phyloP scores from a whole-genome alignment of 345 rosid species.

The Salix suchowensis region DNA sequence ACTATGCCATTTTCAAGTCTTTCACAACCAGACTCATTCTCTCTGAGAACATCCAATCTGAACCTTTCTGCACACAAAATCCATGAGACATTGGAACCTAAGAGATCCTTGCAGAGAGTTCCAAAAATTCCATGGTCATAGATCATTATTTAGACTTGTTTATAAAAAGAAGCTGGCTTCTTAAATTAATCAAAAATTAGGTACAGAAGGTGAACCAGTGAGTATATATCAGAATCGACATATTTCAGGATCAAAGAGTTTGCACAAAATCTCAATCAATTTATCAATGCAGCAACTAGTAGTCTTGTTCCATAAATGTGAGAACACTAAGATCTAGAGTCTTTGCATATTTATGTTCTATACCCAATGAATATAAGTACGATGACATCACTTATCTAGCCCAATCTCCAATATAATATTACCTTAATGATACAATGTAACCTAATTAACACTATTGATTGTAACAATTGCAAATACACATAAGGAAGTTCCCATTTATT shows the following conservation, averaged over 20 bases:
- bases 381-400: too few relatives aligned
- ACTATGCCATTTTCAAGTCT: too few relatives aligned
- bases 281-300: background rate
- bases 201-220: background rate
- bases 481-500: background rate
- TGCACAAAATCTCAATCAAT: background rate
- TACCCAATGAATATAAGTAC: background rate
- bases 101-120: background rate
- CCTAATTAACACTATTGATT: background rate
- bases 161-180: background rate
- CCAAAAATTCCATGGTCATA: background rate
- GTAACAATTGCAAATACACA: too few relatives aligned
- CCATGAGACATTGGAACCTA: too few relatives aligned
- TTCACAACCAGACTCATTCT: too few relatives aligned
- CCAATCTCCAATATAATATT: too few relatives aligned
- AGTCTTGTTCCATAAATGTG: background rate
- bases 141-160: too few relatives aligned
- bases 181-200: too few relatives aligned
- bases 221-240: background rate
- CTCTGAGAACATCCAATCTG: too few relatives aligned
- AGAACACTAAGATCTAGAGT: background rate
- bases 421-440: background rate
- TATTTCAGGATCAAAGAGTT: background rate
- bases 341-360: too few relatives aligned
- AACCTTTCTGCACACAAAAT: too few relatives aligned